These are phyloP conservation scores for Flagelloscypha sp. DNA, from an alignment of 768 basidiomycete species.

Conservation along the genomic window DNA sequence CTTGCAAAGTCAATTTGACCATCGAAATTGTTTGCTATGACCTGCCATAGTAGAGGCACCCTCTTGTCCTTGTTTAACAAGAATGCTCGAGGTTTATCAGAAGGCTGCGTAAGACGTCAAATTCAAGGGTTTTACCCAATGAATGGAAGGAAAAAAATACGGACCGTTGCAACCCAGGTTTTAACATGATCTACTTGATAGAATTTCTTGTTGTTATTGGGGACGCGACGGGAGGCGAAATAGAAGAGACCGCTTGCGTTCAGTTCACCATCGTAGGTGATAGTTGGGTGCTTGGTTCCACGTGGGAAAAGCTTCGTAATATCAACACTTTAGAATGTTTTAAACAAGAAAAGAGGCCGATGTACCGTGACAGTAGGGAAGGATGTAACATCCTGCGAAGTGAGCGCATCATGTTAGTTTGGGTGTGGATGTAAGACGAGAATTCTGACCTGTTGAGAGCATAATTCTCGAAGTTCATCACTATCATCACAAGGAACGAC, in stretches of 20 bases:
- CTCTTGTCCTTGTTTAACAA: slow-evolving; percentile 42
- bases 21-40: slow-evolving; percentile 41
- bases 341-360: not conserved
- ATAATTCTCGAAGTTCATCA: slow-evolving; percentile 51
- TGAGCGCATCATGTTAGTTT: too few relatives aligned
- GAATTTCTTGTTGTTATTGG: slow-evolving; percentile 44
- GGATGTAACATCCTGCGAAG: slow-evolving; percentile 43
- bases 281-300: slow-evolving; percentile 37
- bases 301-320: slow-evolving; percentile 42
- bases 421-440: too few relatives aligned
- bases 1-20: slow-evolving; percentile 37
- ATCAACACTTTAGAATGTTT: not conserved
- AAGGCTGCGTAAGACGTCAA: too few relatives aligned
- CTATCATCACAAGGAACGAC: slow-evolving; percentile 56
- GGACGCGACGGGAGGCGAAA: slow-evolving; percentile 46
- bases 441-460: slow-evolving; percentile 52
- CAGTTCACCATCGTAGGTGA: slow-evolving; percentile 44
- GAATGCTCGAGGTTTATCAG: slow-evolving; percentile 30
- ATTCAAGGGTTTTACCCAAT: too few relatives aligned
- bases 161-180: slow-evolving; percentile 43
- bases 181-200: slow-evolving; percentile 30
- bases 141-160: too few relatives aligned
- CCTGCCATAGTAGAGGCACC: slow-evolving; percentile 46
- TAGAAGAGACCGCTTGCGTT: slow-evolving; percentile 44
- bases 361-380: slow-evolving; percentile 60